Percentiles rank a stretch among this genome's conserved stretches.
These are phyloP conservation scores for Diaporthe sp. DNA, from an alignment of 2,329 filamentous ascomycete genomes.

Conservation along the genomic window DNA sequence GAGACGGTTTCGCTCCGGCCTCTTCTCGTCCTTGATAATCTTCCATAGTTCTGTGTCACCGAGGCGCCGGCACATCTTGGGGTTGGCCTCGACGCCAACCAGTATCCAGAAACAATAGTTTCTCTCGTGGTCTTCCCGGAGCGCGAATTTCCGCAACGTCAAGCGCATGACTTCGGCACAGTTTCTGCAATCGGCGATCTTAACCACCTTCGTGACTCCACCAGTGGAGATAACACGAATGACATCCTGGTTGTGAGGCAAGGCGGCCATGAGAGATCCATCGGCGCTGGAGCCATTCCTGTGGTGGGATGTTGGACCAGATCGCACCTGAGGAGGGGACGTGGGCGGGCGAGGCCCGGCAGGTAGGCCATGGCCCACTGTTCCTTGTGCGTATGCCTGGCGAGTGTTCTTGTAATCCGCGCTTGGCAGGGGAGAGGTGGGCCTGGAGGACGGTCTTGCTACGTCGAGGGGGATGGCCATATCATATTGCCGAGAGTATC, in stretches of 20 bases:
- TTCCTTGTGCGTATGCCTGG: conserved; percentile 69
- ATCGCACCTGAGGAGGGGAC: conserved; percentile 75
- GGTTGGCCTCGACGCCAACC: conserved; percentile 86
- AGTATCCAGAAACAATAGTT: conserved; percentile 98
- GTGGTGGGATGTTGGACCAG: conserved; percentile 77
- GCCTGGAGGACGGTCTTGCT: conserved; percentile 74
- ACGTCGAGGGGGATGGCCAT: conserved; percentile 58
- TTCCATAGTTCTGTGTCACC: conserved; percentile 91
- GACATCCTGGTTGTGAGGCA: conserved; percentile 88
- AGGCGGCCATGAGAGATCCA: conserved; percentile 85
- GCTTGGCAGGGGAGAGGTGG: conserved; percentile 75
- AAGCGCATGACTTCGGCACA: conserved; percentile 94
- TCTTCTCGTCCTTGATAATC: conserved; percentile 87
- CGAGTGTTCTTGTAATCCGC: conserved; percentile 68
- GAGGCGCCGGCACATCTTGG: conserved; percentile 83
- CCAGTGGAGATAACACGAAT: conserved; percentile 95
- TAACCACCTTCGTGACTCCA: conserved; percentile 92
- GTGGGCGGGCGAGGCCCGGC: conserved; percentile 66
- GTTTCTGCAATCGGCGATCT: conserved; percentile 90
- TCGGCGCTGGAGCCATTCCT: conserved; percentile 89
- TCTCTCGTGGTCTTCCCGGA: conserved; percentile 90
- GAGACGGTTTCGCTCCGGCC: conserved; percentile 89
- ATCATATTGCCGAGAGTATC: conserved; percentile 75
- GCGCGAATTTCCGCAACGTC: conserved; percentile 87
- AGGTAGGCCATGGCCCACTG: conserved; percentile 59